phyloP scores from a whole-genome alignment of 169 alveolate genomes.

The Cryptosporidium andersoni region DNA sequence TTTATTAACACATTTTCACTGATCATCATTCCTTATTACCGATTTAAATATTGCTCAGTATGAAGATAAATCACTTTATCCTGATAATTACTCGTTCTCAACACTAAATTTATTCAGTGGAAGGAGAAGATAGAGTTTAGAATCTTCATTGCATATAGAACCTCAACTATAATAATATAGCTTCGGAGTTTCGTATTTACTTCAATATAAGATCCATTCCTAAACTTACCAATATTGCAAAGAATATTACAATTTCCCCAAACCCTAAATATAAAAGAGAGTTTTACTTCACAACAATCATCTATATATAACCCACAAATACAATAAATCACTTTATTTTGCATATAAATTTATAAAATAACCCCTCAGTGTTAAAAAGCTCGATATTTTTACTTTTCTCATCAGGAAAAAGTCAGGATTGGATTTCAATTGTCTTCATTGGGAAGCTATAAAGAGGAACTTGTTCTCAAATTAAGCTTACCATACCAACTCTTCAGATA shows the following conservation, averaged over 20 bases:
- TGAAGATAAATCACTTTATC: not conserved
- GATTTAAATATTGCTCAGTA: constrained; percentile 63
- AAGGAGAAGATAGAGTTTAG: constrained; percentile 70
- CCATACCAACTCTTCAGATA: no score
- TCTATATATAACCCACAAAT: no score
- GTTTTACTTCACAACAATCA: no score
- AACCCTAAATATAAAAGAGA: no score
- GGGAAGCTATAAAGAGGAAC: constrained; percentile 14
- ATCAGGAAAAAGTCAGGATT: constrained; percentile 22
- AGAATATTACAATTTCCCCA: no score
- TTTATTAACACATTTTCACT: not conserved
- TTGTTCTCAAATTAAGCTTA: not conserved
- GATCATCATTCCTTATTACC: not conserved
- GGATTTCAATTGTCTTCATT: constrained; percentile 53
- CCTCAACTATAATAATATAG: no score
- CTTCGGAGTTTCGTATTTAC: no score
- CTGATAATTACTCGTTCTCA: constrained; percentile 33
- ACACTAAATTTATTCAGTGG: constrained; percentile 52
- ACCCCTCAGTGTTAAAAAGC: constrained; percentile 73
- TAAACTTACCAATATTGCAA: no score
- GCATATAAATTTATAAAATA: not conserved
- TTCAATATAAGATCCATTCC: no score
- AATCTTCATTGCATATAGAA: constrained; percentile 40
- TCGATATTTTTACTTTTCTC: constrained; percentile 38
- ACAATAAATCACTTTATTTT: no score